These are phyloP conservation scores for Apiosordaria backusii DNA, from an alignment of 495 filamentous ascomycete genomes.

Conservation along the genomic window DNA sequence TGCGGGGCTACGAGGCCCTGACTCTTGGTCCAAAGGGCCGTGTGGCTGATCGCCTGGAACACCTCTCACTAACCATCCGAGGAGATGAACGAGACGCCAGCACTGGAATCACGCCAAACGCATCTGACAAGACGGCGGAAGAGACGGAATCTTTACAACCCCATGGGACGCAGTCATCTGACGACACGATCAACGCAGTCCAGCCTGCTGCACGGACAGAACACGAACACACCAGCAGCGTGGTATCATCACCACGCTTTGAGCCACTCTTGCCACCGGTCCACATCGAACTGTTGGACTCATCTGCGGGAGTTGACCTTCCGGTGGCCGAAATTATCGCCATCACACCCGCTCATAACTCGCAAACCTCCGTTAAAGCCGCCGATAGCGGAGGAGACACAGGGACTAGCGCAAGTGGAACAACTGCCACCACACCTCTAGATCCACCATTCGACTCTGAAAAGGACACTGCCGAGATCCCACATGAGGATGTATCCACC, in stretches of 20 bases:
- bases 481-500: neutral
- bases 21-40: neutral
- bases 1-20: neutral
- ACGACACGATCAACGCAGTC: neutral
- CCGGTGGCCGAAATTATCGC: neutral
- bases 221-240: neutral
- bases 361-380: neutral
- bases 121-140: no score
- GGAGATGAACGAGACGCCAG: neutral
- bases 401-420: neutral
- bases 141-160: no score
- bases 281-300: neutral
- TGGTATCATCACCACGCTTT: neutral
- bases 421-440: neutral
- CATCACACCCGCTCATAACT: neutral
- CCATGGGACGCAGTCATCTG: neutral
- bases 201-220: neutral
- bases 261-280: neutral
- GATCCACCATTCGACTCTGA: neutral
- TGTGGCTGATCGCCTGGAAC: neutral
- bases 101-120: no score
- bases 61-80: neutral
- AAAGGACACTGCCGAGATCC: neutral
- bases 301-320: neutral
- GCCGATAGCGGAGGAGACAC: neutral